Evolutionary conservation across 2,329 filamentous ascomycete species (phyloP).

Genomic region (Curvularia verruculosa): DNA sequence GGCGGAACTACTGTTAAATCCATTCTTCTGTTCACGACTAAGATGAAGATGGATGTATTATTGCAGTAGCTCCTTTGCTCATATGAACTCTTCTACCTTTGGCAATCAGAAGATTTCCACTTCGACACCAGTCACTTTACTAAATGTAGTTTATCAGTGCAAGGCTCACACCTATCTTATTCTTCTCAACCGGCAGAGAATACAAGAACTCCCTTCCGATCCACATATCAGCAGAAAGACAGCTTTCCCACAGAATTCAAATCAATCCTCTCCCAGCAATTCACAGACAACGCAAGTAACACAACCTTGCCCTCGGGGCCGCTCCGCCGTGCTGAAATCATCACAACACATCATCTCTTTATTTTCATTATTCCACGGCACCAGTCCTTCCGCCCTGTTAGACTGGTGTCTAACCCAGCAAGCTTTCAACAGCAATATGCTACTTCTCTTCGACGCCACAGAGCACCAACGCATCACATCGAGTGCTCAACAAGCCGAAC

Average conservation of each 20-base stretch:
- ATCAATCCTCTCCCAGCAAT: constrained; percentile 17
- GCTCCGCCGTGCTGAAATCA: constrained; percentile 51
- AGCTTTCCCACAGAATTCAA: constrained; percentile 23
- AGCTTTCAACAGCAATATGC: constrained; percentile 59
- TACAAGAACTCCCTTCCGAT: constrained; percentile 4
- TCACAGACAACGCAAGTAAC: constrained; percentile 24
- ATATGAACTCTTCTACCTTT: not conserved
- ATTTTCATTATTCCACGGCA: constrained; percentile 55
- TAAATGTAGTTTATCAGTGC: constrained; percentile 50
- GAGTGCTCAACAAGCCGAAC: constrained; percentile 44
- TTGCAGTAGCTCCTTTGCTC: not conserved
- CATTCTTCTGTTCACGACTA: not conserved
- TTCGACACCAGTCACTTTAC: too few relatives aligned
- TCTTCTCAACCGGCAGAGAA: constrained; percentile 56
- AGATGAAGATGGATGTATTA: not conserved
- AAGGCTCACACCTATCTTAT: constrained; percentile 58
- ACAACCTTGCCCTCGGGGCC: constrained; percentile 41
- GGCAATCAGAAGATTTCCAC: not conserved
- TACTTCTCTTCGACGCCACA: constrained; percentile 55
- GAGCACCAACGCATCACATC: constrained; percentile 48
- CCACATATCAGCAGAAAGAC: not conserved
- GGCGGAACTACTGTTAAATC: not conserved
- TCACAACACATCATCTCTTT: constrained; percentile 52
- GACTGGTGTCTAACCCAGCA: constrained; percentile 58
- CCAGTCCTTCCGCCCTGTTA: constrained; percentile 52